Conservation (phyloP, 2,329 filamentous ascomycete genomes). For the Dichotomopilus funicola region DNA sequence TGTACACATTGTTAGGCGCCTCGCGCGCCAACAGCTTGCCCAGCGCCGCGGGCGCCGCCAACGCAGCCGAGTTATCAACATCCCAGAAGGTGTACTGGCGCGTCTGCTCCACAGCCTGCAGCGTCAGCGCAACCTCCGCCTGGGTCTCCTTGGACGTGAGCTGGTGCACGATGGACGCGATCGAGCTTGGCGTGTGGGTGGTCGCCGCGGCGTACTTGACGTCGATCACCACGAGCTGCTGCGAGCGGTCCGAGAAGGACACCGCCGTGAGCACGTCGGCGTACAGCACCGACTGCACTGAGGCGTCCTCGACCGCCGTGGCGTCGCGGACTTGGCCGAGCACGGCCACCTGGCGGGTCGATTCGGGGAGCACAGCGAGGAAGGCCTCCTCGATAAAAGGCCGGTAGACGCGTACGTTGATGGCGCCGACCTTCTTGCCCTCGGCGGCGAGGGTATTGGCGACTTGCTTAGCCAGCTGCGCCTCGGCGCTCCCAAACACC, state of each 20-base stretch:
- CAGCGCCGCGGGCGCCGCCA: slow-evolving; percentile 56
- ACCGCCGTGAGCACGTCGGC: slow-evolving; percentile 84
- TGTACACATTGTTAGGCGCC: slow-evolving; percentile 55
- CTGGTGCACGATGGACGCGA: slow-evolving; percentile 46
- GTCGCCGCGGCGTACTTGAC: slow-evolving; percentile 79
- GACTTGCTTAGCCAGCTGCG: slow-evolving; percentile 77
- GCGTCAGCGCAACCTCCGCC: slow-evolving; percentile 41
- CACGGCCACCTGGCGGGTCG: slow-evolving; percentile 69
- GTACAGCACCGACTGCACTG: slow-evolving; percentile 78
- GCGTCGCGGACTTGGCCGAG: slow-evolving; percentile 81
- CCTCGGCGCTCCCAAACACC: slow-evolving; percentile 86
- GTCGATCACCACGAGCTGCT: slow-evolving; percentile 63
- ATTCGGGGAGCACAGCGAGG: slow-evolving; percentile 69
- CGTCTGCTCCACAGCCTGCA: slow-evolving; percentile 46
- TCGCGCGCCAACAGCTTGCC: slow-evolving; percentile 62
- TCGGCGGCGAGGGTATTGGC: slow-evolving; percentile 63
- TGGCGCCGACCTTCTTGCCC: slow-evolving; percentile 73
- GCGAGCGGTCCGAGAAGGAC: slow-evolving; percentile 64
- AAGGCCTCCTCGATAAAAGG: slow-evolving; percentile 95
- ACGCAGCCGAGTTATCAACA: slow-evolving; percentile 64
- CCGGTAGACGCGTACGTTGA: slow-evolving; percentile 89
- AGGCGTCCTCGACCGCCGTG: slow-evolving; percentile 64
- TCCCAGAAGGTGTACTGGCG: slow-evolving; percentile 96
- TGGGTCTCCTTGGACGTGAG: slow-evolving; percentile 45
- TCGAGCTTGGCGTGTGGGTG: slow-evolving; percentile 47